Conservation (phyloP, 78 protist genomes). For the Pelomyxa schiedti region DNA sequence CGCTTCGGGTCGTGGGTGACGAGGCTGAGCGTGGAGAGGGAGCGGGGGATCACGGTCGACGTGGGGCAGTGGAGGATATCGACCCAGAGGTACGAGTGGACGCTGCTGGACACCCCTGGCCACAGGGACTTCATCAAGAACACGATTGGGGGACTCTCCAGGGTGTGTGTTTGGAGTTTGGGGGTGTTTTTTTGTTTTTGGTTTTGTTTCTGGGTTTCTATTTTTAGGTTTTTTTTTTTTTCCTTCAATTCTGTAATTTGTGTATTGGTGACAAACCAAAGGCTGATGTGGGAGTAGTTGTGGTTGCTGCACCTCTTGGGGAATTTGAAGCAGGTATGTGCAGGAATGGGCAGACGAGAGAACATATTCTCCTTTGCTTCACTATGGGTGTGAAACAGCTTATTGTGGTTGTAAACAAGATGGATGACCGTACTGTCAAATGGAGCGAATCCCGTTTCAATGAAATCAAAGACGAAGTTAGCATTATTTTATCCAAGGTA, state of each 20-base stretch:
- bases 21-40: neutral
- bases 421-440: conserved; percentile 1
- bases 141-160: conserved; percentile 47
- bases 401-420: neutral
- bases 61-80: neutral
- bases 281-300: conserved; percentile 52
- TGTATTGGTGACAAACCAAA: no score
- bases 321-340: conserved; percentile 48
- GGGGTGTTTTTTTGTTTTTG: no score
- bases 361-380: neutral
- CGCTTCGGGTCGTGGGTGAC: neutral
- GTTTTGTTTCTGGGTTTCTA: no score
- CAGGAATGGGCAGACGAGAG: neutral
- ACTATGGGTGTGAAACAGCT: neutral
- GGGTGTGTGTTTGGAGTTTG: conserved; percentile 22
- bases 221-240: no score
- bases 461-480: neutral
- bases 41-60: neutral
- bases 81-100: conserved; percentile 6
- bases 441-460: neutral
- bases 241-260: neutral
- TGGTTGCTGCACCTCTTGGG: conserved; percentile 38
- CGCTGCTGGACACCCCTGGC: conserved; percentile 76
- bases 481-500: neutral
- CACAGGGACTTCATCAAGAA: conserved; percentile 58